Percentiles rank a stretch among this genome's conserved stretches.
Evolutionary conservation across 2,329 filamentous ascomycete genomes (phyloP).

Genomic region (Emergomyces africanus): DNA sequence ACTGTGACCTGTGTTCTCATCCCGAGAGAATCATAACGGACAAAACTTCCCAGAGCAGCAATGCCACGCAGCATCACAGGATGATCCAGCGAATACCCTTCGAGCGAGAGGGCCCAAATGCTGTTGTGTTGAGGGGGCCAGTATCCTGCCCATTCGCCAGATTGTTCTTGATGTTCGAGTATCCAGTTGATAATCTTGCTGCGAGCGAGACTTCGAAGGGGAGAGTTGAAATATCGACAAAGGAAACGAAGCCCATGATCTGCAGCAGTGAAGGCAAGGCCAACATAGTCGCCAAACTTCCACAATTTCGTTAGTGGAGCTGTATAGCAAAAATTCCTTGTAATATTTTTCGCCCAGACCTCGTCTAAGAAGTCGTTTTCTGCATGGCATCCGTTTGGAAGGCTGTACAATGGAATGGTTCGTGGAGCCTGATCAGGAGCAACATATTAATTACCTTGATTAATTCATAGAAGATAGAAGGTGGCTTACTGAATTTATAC

Average conservation of each 20-base stretch:
- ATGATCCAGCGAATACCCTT: conserved; percentile 16
- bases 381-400: conserved; percentile 14
- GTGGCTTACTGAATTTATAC: conserved; percentile 24
- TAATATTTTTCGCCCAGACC: conserved; percentile 16
- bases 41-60: conserved; percentile 18
- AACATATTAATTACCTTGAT: conserved; percentile 22
- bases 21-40: conserved; percentile 15
- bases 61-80: conserved; percentile 12
- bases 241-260: conserved; percentile 12
- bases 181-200: conserved; percentile 18
- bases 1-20: conserved; percentile 18
- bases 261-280: neutral
- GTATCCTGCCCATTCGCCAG: conserved; percentile 20
- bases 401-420: conserved; percentile 13
- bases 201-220: conserved; percentile 11
- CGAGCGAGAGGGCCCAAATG: conserved; percentile 18
- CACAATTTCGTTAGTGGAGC: neutral
- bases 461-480: no score
- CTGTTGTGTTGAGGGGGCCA: conserved; percentile 19
- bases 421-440: conserved; percentile 13
- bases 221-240: conserved; percentile 10
- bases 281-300: neutral
- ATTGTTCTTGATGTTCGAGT: conserved; percentile 19
- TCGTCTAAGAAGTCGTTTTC: conserved; percentile 21
- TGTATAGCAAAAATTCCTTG: conserved; percentile 9